phyloP scores from a whole-genome alignment of 257 asterid genomes.

The Coffea eugenioides region DNA sequence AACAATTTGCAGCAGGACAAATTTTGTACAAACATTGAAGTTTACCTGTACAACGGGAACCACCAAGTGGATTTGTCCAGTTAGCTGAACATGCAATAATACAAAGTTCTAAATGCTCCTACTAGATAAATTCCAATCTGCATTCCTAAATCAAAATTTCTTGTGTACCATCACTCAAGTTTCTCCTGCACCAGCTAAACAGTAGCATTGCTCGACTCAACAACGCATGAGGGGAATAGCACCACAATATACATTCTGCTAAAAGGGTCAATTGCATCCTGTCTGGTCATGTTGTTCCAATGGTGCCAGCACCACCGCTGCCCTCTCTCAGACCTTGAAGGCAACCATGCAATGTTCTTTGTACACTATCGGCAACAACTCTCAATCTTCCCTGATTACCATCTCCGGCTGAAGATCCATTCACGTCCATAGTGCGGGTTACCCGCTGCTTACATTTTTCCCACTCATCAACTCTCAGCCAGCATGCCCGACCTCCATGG shows the following conservation, averaged over 20 bases:
- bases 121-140: slow-evolving; percentile 1
- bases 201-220: no score
- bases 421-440: slow-evolving; percentile 61
- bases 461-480: slow-evolving; percentile 85
- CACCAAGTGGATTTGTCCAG: slow-evolving; percentile 20
- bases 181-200: background rate
- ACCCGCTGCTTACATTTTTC: slow-evolving; percentile 86
- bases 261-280: background rate
- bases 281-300: slow-evolving; percentile 26
- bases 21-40: slow-evolving; percentile 14
- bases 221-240: background rate
- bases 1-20: background rate
- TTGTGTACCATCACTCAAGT: background rate
- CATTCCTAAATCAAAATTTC: slow-evolving; percentile 2
- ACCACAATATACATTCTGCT: background rate
- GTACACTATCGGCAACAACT: slow-evolving; percentile 83
- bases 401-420: slow-evolving; percentile 66
- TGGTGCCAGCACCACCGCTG: slow-evolving; percentile 33
- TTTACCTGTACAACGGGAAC: slow-evolving; percentile 33
- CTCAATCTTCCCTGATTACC: slow-evolving; percentile 82
- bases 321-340: slow-evolving; percentile 93
- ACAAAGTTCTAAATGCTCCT: background rate
- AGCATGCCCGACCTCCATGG: slow-evolving; percentile 98
- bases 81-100: background rate
- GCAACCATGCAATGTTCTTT: slow-evolving; percentile 68